Conservation (phyloP, 1,284 basidiomycete species). For the Papiliotrema nemorosa region DNA sequence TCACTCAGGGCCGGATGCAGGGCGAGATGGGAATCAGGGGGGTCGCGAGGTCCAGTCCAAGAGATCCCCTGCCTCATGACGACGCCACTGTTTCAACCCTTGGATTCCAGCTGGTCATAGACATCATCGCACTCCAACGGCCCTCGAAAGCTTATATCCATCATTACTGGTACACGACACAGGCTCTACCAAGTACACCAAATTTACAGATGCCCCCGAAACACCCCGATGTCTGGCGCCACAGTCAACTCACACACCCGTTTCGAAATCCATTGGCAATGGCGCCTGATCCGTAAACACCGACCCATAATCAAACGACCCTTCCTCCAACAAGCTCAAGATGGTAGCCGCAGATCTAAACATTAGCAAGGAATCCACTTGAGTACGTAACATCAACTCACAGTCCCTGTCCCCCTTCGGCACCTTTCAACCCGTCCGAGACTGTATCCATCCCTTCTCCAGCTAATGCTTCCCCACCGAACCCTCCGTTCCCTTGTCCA, state of each 20-base stretch:
- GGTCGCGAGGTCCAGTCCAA: too few species aligned
- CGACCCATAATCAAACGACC: slow-evolving; percentile 47
- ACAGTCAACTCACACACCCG: neutral
- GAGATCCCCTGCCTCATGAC: too few species aligned
- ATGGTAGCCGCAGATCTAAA: slow-evolving; percentile 47
- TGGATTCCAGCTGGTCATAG: too few species aligned
- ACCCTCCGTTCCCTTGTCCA: slow-evolving; percentile 13
- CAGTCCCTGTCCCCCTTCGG: slow-evolving; percentile 23
- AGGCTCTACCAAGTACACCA: neutral
- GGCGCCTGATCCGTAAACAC: slow-evolving; percentile 48
- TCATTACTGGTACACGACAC: neutral
- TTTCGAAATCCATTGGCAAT: slow-evolving; percentile 9
- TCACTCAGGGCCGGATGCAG: too few species aligned
- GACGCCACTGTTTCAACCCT: too few species aligned
- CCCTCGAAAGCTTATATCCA: too few species aligned
- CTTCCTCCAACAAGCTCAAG: slow-evolving; percentile 45
- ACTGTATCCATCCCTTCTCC: slow-evolving; percentile 36
- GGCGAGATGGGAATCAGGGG: too few species aligned
- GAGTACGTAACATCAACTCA: slow-evolving; percentile 13
- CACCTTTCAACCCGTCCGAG: slow-evolving; percentile 32
- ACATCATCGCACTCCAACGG: too few species aligned
- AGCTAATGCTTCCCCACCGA: slow-evolving; percentile 27
- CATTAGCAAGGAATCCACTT: neutral
- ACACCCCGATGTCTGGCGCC: too few species aligned
- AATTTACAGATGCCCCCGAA: neutral